Base-by-base conservation (phyloP, 352 stramenopile species). In the Pythium utonaiense region DNA sequence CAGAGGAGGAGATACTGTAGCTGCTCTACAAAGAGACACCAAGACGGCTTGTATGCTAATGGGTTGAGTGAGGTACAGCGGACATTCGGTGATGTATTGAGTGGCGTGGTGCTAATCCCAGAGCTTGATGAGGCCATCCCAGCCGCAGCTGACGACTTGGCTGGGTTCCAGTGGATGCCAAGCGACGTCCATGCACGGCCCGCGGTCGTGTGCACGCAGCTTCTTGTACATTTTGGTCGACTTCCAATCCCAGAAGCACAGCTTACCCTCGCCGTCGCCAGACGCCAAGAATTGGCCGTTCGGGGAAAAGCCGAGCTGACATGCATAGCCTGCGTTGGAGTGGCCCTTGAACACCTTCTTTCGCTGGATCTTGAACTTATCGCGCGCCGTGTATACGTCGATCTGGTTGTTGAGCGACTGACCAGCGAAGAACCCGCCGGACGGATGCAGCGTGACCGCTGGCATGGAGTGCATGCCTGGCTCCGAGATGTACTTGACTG, bases 231-330 rank as follows among this genome's bases (percentile, higher is more conserved):
- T 77, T 67, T 97, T 97, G 53, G 88, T 97, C 45, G 80, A 89
- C 61, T 98, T 99, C 88, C 96, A 99, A 75, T 99, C 97, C 97
- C 97, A 99, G 74, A 99, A 96, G 54, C 91, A 98, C n/a, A 99
- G 60, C 55, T 96, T 97, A 50, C 98, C 98, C 62, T 98, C 91
- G 22, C 93, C 93, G 70, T 99, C 97, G 28, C 98, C 98, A 41
- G 92, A 98, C 28, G 96, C 86, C 36, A 93, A 60, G 67, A 86
- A 94, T 71, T 98, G 90, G 31, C 97, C 97, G 75, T 99, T 98
- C 0, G 97, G 96, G 40, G 88, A 97, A 57, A 99, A 97, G 13
- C 83, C 83, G 16, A 99, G 91, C 67, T 97, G 88, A 69, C 96
- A 99, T 4, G 97, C 97, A 49, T 99, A 99, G 3, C 97, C 98